These are phyloP conservation scores for Meredithiella fracta DNA, from an alignment of 2,329 filamentous ascomycete genomes.

Conservation along the genomic window DNA sequence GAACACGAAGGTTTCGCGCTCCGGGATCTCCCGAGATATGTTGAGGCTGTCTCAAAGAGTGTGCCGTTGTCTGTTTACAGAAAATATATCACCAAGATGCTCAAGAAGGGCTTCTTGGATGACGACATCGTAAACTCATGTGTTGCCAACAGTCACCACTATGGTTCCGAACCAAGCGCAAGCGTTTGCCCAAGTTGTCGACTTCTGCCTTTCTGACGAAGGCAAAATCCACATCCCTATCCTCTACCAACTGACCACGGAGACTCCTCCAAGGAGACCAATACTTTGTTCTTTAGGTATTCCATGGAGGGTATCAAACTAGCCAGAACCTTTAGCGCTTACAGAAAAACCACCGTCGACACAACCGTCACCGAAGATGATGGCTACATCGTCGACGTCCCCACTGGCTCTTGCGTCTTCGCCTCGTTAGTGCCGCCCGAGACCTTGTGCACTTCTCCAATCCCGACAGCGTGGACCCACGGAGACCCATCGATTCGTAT, in stretches of 20 bases:
- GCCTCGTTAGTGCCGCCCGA: constrained; percentile 42
- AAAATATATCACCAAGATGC: constrained; percentile 43
- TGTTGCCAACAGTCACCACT: constrained; percentile 49
- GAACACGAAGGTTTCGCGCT: constrained; percentile 43
- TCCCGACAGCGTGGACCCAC: constrained; percentile 43
- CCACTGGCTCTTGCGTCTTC: constrained; percentile 43
- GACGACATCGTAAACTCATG: constrained; percentile 55
- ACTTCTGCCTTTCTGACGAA: constrained; percentile 50
- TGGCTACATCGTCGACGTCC: constrained; percentile 32
- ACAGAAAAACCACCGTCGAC: constrained; percentile 34
- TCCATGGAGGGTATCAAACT: constrained; percentile 57
- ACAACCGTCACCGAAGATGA: constrained; percentile 31
- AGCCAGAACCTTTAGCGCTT: constrained; percentile 43
- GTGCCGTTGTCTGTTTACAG: constrained; percentile 48
- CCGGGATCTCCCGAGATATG: constrained; percentile 36
- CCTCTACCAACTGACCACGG: constrained; percentile 41
- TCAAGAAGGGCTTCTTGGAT: constrained; percentile 43
- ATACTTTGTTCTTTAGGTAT: constrained; percentile 50
- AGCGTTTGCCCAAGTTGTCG: constrained; percentile 55
- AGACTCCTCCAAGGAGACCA: constrained; percentile 39
- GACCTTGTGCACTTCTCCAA: constrained; percentile 44
- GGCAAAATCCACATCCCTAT: constrained; percentile 40
- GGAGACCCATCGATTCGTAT: constrained; percentile 47
- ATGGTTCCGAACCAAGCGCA: constrained; percentile 57
- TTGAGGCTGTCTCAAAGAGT: constrained; percentile 31